These are phyloP conservation scores for Starmerella potacharoeniae DNA, from an alignment of 805 yeast genomes.

Conservation along the genomic window DNA sequence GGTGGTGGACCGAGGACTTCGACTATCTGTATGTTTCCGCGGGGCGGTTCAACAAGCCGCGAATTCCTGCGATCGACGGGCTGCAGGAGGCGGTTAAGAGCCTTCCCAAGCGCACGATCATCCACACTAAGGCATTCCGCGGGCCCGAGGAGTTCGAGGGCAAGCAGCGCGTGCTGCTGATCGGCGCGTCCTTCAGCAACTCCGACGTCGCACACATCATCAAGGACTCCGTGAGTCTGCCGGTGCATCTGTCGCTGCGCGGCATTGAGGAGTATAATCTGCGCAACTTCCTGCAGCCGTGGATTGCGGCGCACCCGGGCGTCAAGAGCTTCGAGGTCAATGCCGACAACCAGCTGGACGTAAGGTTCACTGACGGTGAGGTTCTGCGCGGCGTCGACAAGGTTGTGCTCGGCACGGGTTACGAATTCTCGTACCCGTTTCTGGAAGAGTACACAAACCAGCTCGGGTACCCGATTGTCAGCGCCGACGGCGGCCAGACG, in stretches of 20 bases:
- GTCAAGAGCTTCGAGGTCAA: not conserved
- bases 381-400: constrained; percentile 9
- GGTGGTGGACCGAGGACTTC: constrained; percentile 14
- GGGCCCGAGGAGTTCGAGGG: constrained; percentile 19
- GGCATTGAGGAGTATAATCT: constrained; percentile 17
- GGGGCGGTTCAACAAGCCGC: constrained; percentile 26
- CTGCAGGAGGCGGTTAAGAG: constrained; percentile 10
- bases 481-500: constrained; percentile 7
- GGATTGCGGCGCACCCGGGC: constrained; percentile 15
- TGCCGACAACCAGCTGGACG: not conserved
- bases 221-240: constrained; percentile 16
- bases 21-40: constrained; percentile 23
- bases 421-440: constrained; percentile 15
- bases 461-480: constrained; percentile 8
- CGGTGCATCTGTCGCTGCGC: constrained; percentile 19
- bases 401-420: constrained; percentile 19
- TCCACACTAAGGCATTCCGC: constrained; percentile 30
- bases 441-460: constrained; percentile 10
- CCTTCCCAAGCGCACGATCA: constrained; percentile 24
- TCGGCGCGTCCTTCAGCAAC: constrained; percentile 25
- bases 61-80: constrained; percentile 26
- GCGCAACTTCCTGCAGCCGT: constrained; percentile 17
- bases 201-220: constrained; percentile 24
- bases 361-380: constrained; percentile 7
- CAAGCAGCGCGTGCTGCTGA: constrained; percentile 25